phyloP scores from a whole-genome alignment of 2,329 filamentous ascomycete species.

The Calonectria ilicicola region DNA sequence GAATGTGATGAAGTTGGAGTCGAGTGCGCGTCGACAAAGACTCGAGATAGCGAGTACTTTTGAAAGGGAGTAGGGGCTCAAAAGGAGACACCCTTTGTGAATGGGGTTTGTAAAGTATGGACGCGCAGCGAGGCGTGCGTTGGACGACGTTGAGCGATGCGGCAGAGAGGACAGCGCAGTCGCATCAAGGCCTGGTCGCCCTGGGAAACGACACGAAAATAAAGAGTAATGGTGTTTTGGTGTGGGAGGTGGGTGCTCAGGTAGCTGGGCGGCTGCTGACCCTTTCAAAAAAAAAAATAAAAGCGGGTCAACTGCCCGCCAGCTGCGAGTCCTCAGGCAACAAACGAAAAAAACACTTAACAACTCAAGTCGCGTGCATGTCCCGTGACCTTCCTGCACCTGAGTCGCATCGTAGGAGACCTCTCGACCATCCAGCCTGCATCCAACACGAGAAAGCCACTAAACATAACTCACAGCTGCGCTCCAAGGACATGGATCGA shows the following conservation, averaged over 20 bases:
- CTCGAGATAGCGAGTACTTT: slow-evolving; percentile 17
- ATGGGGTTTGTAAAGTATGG: slow-evolving; percentile 29
- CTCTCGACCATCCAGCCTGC: slow-evolving; percentile 10
- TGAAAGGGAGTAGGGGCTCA: slow-evolving; percentile 19
- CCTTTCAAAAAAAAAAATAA: slow-evolving; percentile 34
- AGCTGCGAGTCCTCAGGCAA: slow-evolving; percentile 24
- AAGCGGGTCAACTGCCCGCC: slow-evolving; percentile 20
- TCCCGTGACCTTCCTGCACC: slow-evolving; percentile 29
- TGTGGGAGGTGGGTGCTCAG: slow-evolving; percentile 34
- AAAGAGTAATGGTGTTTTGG: slow-evolving; percentile 44
- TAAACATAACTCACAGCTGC: neutral
- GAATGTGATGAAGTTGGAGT: slow-evolving; percentile 24
- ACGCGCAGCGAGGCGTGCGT: slow-evolving; percentile 30
- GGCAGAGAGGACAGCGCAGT: slow-evolving; percentile 43
- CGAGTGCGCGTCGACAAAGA: slow-evolving; percentile 25
- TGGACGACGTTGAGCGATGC: slow-evolving; percentile 38
- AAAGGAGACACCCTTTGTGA: slow-evolving; percentile 18
- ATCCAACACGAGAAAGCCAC: neutral
- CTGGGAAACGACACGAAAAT: slow-evolving; percentile 46
- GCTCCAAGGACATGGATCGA: neutral
- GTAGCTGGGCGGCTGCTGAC: slow-evolving; percentile 36
- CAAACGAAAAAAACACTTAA: neutral
- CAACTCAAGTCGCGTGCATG: slow-evolving; percentile 20
- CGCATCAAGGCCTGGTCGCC: slow-evolving; percentile 45
- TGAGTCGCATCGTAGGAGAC: slow-evolving; percentile 18